Evolutionary conservation across 1,284 basidiomycete species (phyloP).

Genomic region (Bjerkandera adusta): DNA sequence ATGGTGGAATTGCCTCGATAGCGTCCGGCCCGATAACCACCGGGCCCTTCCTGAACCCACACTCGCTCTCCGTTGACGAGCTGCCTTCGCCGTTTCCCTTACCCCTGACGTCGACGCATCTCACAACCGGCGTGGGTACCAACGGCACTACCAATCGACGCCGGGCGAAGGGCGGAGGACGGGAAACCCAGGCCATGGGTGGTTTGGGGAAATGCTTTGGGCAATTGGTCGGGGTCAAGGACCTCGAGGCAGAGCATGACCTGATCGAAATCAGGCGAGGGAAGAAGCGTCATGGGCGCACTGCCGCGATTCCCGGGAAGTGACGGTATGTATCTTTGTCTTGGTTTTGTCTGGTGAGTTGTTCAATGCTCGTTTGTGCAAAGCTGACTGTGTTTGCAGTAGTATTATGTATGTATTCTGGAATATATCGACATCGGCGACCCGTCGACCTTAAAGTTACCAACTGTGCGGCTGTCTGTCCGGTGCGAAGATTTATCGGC

Average conservation of each 20-base stretch:
- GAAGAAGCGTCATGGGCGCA: too few relatives aligned
- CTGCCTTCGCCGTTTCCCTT: constrained; percentile 80
- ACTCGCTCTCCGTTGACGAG: constrained; percentile 78
- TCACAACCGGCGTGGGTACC: constrained; percentile 33
- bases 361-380: too few relatives aligned
- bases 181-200: constrained; percentile 45
- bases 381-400: too few relatives aligned
- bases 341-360: too few relatives aligned
- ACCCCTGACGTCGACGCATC: constrained; percentile 51
- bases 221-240: constrained; percentile 53
- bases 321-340: too few relatives aligned
- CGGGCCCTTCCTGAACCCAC: constrained; percentile 70
- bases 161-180: constrained; percentile 55
- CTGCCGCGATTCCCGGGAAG: too few relatives aligned
- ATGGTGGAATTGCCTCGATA: constrained; percentile 34
- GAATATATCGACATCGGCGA: too few relatives aligned
- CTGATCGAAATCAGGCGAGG: constrained; percentile 72
- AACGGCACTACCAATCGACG: constrained; percentile 44
- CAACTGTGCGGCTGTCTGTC: too few relatives aligned
- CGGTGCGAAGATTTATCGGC: too few relatives aligned
- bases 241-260: constrained; percentile 68
- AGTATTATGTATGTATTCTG: too few relatives aligned
- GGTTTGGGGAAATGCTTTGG: constrained; percentile 65
- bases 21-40: constrained; percentile 54
- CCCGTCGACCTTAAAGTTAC: too few relatives aligned